Base-by-base conservation (phyloP, 2,329 filamentous ascomycete species). In the Neopestalotiopsis clavispora region DNA sequence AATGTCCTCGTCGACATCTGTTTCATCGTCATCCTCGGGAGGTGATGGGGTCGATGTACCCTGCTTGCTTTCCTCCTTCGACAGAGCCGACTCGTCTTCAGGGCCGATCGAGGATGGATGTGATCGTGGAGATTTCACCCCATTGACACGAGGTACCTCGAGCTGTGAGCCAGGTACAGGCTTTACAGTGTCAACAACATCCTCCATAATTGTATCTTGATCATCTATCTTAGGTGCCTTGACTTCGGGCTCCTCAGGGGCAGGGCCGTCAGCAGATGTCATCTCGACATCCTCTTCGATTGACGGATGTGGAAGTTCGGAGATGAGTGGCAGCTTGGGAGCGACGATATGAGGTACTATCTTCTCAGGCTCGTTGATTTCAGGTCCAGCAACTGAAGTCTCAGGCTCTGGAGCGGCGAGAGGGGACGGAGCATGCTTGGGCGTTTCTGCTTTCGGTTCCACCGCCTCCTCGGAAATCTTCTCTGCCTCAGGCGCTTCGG, bases 11-110 rank as follows among this genome's bases (percentile, higher is more conserved):
- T 86, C 83, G 9, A 62, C 34, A 70, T 89, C 86, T 2, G 86
- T 88, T 62, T 85, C 85, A 65, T 87, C 86, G 64, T 86, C 85
- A 49, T 86, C 84, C 20, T 85, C 82, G 38, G 82, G 79, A 56
- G 84, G 84, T 4, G 85, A 87, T 4, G 85, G 84, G 7, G 83
- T 87, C 69, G 81, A 86, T 0, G 77, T 77, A 1, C 70, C 77
- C 4, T 71, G 69, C 70, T 77, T 77, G 64, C 77, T 78, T 32
- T 71, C 73, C 69, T 66, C 72, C 64, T 65, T 74, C 64, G 67
- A 77, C 30, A 70, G 73, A 52, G 70, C 75, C 56, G 68, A 75
- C 67, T 72, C 75, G 28, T 75, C 74, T 63, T 79, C 79, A 56
- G 73, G 74, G 30, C 72, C 73, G 17, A 67, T 42, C 30, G 71